Evolutionary conservation across 148 eudicot species (phyloP), one percentile per base, ranked within the genome.

Genomic region (Gaultheria prostrata): DNA sequence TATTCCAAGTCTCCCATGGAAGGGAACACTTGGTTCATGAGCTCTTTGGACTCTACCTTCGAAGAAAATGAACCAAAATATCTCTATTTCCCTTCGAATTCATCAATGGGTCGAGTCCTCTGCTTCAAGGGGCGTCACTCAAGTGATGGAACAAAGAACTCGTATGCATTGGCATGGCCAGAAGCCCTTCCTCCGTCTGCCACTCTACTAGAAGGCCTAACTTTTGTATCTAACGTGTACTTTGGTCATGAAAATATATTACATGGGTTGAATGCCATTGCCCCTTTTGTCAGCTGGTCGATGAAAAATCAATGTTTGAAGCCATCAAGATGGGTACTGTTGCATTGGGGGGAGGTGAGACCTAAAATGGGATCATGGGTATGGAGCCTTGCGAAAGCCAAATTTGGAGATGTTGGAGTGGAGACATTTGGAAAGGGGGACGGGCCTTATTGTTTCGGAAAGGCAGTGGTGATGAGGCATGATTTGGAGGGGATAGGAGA

Each of bases 11-110:
- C 80, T 4, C 61, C 89, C 63, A 79, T 53, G 84, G 8, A 61
- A 14, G 91, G 91, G 2, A 79, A 90, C 84, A 91, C 92, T 2
- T 90, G 92, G 93, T 91, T 88, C 85, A 88, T 90, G 92, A 91
- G 93, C 86, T 88, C 92, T 20, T 18, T 88, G 39, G 74, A 82
- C 32, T 86, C 82, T 71, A 86, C 85, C 0, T 77, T 82, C 7
- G 90, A 89, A 45, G 82, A 85, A 59, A 82, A 87, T 57, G 88
- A 89, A 53, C 54, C 89, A 18, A 74, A 73, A 61, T 79, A 88
- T 81, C 85, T 86, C 33, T 56, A 85, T 24, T 89, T 89, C 80
- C 92, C 92, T 1, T 85, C 89, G 3, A 10, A 88, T 8, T 84
- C 88, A 12, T 84, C 91, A 2, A 81, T 81, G 71, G 88, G 89